Conservation (phyloP, 306 rosid genomes). For the Sindora glabra region DNA sequence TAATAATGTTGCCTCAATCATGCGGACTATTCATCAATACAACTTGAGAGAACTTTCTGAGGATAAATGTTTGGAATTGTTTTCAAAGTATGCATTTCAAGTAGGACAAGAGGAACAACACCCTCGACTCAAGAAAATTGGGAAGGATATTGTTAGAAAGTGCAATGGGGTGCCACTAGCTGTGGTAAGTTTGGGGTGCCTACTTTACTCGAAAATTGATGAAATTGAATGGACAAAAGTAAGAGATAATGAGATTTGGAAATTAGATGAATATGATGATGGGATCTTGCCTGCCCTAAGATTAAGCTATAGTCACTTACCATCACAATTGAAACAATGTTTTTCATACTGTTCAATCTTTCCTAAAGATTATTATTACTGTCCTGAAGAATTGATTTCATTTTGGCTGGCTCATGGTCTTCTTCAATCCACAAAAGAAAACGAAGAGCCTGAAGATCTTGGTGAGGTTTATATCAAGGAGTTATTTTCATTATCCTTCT, state of each 20-base stretch:
- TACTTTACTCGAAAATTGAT: neutral
- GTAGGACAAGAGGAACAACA: neutral
- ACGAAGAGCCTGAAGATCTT: no score
- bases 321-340: neutral
- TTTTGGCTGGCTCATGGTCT: conserved; percentile 23
- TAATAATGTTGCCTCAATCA: neutral
- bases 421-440: neutral
- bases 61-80: neutral
- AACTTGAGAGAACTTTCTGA: neutral
- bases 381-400: neutral
- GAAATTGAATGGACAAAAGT: neutral
- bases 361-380: neutral
- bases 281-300: neutral
- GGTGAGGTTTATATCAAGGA: no score
- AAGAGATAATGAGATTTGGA: conserved; percentile 16
- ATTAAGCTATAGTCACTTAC: conserved; percentile 7
- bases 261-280: neutral
- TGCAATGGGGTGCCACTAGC: conserved; percentile 14
- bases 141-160: neutral
- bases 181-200: neutral
- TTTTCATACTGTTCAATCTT: neutral
- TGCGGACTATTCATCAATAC: neutral
- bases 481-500: no score
- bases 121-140: neutral
- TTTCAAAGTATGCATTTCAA: conserved; percentile 4